These are phyloP conservation scores for Hirsutella rhossiliensis DNA, from an alignment of 2,329 filamentous ascomycete genomes.

Conservation along the genomic window DNA sequence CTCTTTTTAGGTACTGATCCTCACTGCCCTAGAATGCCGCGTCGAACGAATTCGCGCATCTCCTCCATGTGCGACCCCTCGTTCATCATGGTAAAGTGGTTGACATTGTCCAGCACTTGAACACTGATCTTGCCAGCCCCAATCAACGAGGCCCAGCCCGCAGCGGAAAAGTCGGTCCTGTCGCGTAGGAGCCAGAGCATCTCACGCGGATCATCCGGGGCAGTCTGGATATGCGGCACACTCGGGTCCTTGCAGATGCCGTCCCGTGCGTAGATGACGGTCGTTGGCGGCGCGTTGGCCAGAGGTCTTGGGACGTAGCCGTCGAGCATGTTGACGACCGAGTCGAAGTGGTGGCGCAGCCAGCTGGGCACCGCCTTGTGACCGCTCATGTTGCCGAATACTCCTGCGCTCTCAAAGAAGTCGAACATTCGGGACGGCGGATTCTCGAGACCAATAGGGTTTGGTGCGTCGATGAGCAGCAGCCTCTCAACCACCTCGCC, in stretches of 20 bases:
- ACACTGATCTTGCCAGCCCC: constrained; percentile 54
- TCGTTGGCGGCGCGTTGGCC: constrained; percentile 45
- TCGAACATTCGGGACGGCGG: constrained; percentile 51
- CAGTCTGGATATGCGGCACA: constrained; percentile 25
- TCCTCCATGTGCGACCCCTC: not conserved
- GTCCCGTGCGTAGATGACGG: constrained; percentile 60
- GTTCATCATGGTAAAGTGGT: constrained; percentile 65
- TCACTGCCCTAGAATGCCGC: not conserved
- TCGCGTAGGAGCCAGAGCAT: constrained; percentile 63
- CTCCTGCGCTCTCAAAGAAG: constrained; percentile 61
- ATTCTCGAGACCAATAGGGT: constrained; percentile 55
- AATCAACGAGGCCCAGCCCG: constrained; percentile 11
- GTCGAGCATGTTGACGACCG: constrained; percentile 55
- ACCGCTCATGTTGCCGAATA: constrained; percentile 49
- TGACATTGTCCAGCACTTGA: constrained; percentile 53
- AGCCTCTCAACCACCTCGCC: constrained; percentile 47
- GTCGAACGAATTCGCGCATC: not conserved
- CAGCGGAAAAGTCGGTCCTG: constrained; percentile 48
- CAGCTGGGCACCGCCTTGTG: constrained; percentile 53
- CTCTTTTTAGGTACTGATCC: no score
- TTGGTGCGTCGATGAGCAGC: constrained; percentile 55
- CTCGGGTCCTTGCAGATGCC: constrained; percentile 56
- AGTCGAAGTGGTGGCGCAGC: constrained; percentile 62
- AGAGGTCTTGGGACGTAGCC: constrained; percentile 54
- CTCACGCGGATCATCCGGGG: constrained; percentile 39